Percentiles rank a stretch among this genome's conserved stretches.
Conservation (phyloP, 441 rosid genomes). For the Syzygium syzygioides region DNA sequence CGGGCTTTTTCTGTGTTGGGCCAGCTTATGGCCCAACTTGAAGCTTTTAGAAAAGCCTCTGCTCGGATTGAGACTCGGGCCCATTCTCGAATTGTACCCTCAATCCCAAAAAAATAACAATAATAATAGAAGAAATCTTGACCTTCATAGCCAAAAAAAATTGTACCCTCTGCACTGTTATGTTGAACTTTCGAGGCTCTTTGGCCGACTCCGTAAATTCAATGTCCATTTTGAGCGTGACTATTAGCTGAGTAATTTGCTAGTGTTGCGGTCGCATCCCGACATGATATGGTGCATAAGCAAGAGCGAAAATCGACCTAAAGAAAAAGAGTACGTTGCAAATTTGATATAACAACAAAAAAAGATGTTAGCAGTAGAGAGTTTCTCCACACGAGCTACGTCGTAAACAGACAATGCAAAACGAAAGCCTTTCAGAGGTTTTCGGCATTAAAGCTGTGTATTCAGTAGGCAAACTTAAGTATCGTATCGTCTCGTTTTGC, state of each 20-base stretch:
- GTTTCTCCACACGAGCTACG: not conserved
- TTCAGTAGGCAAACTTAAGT: not conserved
- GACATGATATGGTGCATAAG: not conserved
- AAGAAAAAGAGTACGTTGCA: not conserved
- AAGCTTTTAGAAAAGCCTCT: not conserved
- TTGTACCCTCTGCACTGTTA: rapidly evolving
- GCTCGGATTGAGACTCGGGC: not conserved
- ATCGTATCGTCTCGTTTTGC: no score
- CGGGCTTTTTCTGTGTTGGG: not conserved
- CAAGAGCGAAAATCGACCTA: not conserved
- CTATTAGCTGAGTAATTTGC: not conserved
- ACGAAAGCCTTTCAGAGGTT: not conserved
- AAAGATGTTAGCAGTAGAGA: not conserved
- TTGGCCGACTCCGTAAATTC: not conserved
- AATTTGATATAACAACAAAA: not conserved
- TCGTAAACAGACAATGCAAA: not conserved
- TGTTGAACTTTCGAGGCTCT: not conserved
- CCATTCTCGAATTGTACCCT: not conserved
- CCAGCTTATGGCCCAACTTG: not conserved
- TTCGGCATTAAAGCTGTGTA: not conserved
- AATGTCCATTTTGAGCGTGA: not conserved
- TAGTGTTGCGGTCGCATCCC: not conserved
- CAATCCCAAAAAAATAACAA: not conserved
- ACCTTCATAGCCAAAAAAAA: not conserved
- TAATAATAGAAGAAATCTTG: no score